Evolutionary conservation across 495 filamentous ascomycete species (phyloP).

Genomic region (Chaetomium fimeti): DNA sequence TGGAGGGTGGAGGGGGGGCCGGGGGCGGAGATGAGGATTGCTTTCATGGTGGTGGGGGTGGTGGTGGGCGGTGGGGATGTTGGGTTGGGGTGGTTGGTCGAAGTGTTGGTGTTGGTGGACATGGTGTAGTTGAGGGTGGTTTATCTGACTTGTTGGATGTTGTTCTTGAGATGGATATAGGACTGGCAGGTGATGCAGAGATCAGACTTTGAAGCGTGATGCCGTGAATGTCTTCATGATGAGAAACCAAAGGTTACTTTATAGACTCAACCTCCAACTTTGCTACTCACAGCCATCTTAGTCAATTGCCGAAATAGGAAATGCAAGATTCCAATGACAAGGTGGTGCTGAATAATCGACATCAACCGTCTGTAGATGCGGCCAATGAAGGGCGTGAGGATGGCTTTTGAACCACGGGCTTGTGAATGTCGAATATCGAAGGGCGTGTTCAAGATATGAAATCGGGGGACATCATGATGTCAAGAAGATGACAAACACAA

Average conservation of each 20-base stretch:
- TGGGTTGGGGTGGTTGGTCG: background rate
- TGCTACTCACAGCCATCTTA: background rate
- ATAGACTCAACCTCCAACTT: background rate
- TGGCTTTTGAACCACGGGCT: background rate
- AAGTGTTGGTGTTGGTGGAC: background rate
- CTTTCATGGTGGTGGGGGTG: background rate
- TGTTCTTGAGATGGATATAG: no score
- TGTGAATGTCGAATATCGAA: background rate
- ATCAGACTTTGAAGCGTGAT: no score
- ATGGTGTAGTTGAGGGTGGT: background rate
- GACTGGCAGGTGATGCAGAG: no score
- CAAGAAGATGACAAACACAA: slow-evolving; percentile 1
- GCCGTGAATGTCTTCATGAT: no score
- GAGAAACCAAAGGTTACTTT: background rate
- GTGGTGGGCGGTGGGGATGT: background rate
- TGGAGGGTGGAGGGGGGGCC: background rate
- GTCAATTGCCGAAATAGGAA: background rate
- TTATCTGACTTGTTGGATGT: background rate
- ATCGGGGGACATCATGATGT: background rate
- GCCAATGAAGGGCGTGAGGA: background rate
- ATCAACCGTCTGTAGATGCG: background rate
- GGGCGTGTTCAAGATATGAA: background rate
- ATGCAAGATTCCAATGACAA: background rate
- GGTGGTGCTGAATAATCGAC: background rate
- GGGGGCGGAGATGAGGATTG: background rate